Evolutionary conservation across 257 asterid genomes (phyloP).

Genomic region (Hygrophila difformis): DNA sequence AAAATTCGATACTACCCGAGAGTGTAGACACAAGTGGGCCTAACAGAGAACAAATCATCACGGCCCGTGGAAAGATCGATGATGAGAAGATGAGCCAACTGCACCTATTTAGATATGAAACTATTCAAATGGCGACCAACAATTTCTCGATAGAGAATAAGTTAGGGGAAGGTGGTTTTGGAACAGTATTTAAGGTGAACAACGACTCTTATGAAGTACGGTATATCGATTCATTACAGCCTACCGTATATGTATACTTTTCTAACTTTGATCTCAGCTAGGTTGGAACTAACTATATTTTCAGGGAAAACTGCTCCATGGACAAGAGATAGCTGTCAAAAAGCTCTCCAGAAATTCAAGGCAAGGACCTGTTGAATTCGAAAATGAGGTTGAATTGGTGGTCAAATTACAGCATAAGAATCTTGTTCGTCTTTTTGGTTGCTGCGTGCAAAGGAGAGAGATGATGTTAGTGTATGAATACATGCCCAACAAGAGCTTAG

Average conservation of each 20-base stretch:
- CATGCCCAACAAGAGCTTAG: too few relatives aligned
- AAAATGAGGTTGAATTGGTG: conserved; percentile 17
- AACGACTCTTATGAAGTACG: too few relatives aligned
- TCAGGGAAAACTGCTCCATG: conserved; percentile 9
- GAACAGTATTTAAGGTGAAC: not conserved
- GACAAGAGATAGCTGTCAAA: conserved; percentile 16
- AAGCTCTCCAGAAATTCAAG: conserved; percentile 19
- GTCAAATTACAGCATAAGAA: conserved; percentile 17
- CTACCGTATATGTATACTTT: too few relatives aligned
- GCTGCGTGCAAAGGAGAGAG: too few relatives aligned
- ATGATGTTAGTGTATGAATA: too few relatives aligned
- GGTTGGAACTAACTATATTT: not conserved
- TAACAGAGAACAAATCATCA: too few relatives aligned
- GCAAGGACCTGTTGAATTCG: conserved; percentile 16
- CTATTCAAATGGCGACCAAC: not conserved
- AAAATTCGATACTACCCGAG: too few relatives aligned
- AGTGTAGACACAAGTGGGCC: too few relatives aligned
- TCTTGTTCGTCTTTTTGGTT: conserved; percentile 13
- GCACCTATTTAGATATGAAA: not conserved
- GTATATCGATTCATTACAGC: too few relatives aligned
- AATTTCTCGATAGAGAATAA: not conserved
- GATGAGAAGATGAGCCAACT: too few relatives aligned
- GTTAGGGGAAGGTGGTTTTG: not conserved
- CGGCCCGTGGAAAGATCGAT: too few relatives aligned
- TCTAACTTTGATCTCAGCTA: too few relatives aligned